These are phyloP conservation scores for Torulaspora franciscae DNA, from an alignment of 805 yeast species.

Conservation along the genomic window DNA sequence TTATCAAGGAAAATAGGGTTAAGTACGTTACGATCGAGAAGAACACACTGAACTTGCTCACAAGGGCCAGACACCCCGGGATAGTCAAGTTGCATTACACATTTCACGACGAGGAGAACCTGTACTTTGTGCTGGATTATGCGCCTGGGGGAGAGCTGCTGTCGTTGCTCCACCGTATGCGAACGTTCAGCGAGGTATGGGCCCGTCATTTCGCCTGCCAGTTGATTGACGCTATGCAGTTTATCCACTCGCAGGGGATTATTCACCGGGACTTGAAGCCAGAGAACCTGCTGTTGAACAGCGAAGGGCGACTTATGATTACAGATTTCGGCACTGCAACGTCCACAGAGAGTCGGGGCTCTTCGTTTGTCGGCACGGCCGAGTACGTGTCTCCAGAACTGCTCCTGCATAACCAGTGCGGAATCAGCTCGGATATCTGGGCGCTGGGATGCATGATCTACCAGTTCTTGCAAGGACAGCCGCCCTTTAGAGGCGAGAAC, in stretches of 20 bases:
- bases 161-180: slow-evolving; percentile 68
- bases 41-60: slow-evolving; percentile 72
- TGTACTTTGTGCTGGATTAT: slow-evolving; percentile 88
- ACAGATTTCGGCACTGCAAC: slow-evolving; percentile 97
- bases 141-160: slow-evolving; percentile 95
- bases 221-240: slow-evolving; percentile 82
- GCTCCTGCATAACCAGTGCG: slow-evolving; percentile 69
- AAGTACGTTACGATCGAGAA: slow-evolving; percentile 96
- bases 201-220: slow-evolving; percentile 79
- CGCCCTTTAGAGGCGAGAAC: slow-evolving; percentile 84
- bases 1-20: slow-evolving; percentile 88
- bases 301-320: slow-evolving; percentile 81
- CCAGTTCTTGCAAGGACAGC: slow-evolving; percentile 76
- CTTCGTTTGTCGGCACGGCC: slow-evolving; percentile 96
- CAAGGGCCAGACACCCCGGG: slow-evolving; percentile 83
- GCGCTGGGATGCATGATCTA: slow-evolving; percentile 85
- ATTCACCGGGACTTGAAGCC: slow-evolving; percentile 95
- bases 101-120: slow-evolving; percentile 82
- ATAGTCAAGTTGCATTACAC: slow-evolving; percentile 88
- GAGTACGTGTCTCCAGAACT: slow-evolving; percentile 95
- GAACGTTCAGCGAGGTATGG: slow-evolving; percentile 70
- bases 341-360: slow-evolving; percentile 24
- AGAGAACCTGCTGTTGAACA: slow-evolving; percentile 80
- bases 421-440: slow-evolving; percentile 86
- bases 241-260: slow-evolving; percentile 83